A percentile compares a stretch with the other conserved stretches of the same genome.
phyloP scores from a whole-genome alignment of 164 flowering plant species.

The Echeveria elegans region DNA sequence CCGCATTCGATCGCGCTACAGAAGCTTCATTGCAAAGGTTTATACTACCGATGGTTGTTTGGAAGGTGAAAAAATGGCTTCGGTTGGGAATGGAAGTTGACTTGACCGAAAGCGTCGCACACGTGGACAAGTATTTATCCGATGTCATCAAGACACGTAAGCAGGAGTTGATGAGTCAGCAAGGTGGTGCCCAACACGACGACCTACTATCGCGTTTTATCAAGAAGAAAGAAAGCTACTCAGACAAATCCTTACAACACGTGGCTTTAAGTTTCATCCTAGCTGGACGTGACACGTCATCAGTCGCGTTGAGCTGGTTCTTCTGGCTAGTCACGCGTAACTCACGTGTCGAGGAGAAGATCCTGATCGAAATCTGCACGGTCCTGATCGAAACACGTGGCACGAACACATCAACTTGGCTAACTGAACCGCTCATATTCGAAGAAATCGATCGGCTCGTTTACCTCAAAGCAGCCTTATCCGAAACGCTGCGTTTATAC shows the following conservation, averaged over 20 bases:
- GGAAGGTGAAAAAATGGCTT: conserved; percentile 5
- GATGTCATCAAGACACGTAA: conserved; percentile 4
- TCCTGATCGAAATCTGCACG: conserved; percentile 8
- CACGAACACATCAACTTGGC: not conserved
- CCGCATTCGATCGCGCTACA: not conserved
- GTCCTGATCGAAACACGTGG: conserved; percentile 11
- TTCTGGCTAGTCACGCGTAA: conserved; percentile 8
- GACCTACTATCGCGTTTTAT: conserved; percentile 8
- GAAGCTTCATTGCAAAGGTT: not conserved
- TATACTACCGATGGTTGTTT: not conserved
- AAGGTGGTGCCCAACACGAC: conserved; percentile 1
- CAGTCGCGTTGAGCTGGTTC: conserved; percentile 12
- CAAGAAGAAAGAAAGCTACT: conserved; percentile 7
- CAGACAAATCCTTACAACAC: conserved; percentile 4
- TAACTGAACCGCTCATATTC: not conserved
- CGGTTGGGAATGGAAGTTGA: conserved; percentile 5
- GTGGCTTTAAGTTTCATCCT: conserved; percentile 5
- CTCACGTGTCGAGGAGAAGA: conserved; percentile 7
- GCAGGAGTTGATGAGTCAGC: conserved; percentile 7
- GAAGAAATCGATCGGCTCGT: conserved; percentile 7
- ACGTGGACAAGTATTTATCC: not conserved
- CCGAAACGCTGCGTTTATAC: conserved; percentile 10
- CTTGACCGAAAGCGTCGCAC: conserved; percentile 2
- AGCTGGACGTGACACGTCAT: conserved; percentile 13
- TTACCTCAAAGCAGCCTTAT: conserved; percentile 9